Evolutionary conservation across 1,284 basidiomycete species (phyloP), one percentile per base, ranked within the genome.

Genomic region (Trametes hirsuta): DNA sequence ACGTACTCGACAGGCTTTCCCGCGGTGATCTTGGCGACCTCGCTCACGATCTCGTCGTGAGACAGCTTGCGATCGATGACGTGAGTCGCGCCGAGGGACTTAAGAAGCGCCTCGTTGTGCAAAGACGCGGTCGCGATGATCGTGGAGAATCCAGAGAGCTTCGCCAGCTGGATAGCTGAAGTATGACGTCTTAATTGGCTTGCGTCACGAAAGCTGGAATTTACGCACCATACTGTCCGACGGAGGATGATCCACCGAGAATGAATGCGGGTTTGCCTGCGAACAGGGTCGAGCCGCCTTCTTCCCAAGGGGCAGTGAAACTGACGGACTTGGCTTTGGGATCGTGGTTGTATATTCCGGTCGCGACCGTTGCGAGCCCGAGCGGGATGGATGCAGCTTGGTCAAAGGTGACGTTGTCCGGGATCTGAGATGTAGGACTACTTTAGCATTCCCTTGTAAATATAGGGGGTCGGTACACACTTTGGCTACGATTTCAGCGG

Each of bases 101-200:
- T 73, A 63, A 76, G 66, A 45, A 70, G 68, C 2, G 53, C 70
- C 15, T 65, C 66, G 65, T 78, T 75, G 50, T 69, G 67, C 6
- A 66, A 61, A 4, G 76, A 77, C 2, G 75, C 71, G 6, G 76
- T 77, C 6, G 73, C 67, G 63, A 77, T 69, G 60, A 77, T 74
- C 3, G 70, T 72, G 25, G 59, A 57, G 69, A 76, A 76, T 3
- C 76, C 76, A 1, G 72, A 69, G 15, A 76, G 63, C 59, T 70
- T 74, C 6, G 73, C 70, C 18, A 77, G 61, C 57, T 78, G 77
- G 30, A 78, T 70, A 11, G 61, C 69, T 71, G 44, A 8, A 8
- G 9, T 3, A 25, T 3, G 15, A 42, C 2, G 14, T 72, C 14
- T n/a, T 3, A 4, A 9, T n/a, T 5, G 3, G 3, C 15, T 30